Percentiles rank a stretch among this genome's conserved stretches.
Evolutionary conservation across 2,329 filamentous ascomycete genomes (phyloP).

Genomic region (Immersiporthe knoxdaviesiana): DNA sequence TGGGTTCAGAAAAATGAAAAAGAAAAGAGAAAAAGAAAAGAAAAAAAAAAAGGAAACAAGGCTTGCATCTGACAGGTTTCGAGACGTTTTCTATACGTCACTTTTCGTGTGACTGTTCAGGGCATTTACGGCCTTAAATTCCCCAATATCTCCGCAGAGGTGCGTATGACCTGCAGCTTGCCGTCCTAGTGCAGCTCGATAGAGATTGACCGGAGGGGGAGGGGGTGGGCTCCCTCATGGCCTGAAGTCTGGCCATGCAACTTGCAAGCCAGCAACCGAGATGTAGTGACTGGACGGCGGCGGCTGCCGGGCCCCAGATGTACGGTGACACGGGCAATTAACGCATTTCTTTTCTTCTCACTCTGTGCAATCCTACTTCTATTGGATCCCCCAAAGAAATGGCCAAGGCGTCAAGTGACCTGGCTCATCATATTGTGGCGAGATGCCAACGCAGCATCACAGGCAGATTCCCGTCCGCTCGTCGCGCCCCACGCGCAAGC

Average conservation of each 20-base stretch:
- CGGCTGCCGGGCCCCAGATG: neutral
- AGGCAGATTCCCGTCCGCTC: neutral
- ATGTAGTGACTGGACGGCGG: neutral
- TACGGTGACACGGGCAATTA: neutral
- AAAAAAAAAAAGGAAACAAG: too few species aligned
- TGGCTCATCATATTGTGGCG: neutral
- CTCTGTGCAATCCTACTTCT: neutral
- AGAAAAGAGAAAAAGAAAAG: too few species aligned
- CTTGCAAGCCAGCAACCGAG: neutral
- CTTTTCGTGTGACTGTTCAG: conserved; percentile 5
- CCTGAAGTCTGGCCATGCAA: conserved; percentile 5
- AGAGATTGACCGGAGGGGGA: conserved; percentile 19
- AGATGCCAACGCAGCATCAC: neutral
- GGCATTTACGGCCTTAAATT: conserved; percentile 35
- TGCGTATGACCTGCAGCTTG: conserved; percentile 12
- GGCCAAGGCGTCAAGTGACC: neutral
- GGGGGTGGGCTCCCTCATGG: neutral
- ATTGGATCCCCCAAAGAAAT: neutral
- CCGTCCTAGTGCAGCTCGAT: conserved; percentile 13
- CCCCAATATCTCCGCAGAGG: conserved; percentile 13
- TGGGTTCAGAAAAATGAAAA: too few species aligned
- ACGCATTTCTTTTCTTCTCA: neutral
- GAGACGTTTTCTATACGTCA: conserved; percentile 23
- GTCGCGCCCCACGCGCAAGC: neutral
- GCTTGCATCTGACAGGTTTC: conserved; percentile 35